Percentiles rank a stretch among this genome's conserved stretches.
Conservation (phyloP, 768 basidiomycete species). For the Boletus rubroflammeus region DNA sequence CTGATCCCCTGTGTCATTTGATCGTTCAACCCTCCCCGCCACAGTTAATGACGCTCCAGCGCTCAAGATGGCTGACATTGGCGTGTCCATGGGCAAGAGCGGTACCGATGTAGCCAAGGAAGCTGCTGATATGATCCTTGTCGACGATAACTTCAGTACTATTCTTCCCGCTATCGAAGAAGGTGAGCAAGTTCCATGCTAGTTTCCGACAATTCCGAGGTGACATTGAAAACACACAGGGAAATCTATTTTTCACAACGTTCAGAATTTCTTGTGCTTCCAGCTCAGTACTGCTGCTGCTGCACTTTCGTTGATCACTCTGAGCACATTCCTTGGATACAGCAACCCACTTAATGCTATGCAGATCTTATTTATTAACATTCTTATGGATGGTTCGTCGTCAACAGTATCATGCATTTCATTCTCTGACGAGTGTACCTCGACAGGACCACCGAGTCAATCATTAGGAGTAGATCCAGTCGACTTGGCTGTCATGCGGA, state of each 20-base stretch:
- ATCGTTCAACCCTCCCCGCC: background rate
- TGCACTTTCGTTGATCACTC: slow-evolving; percentile 89
- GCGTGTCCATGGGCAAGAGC: slow-evolving; percentile 95
- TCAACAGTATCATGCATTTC: background rate
- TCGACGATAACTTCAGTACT: slow-evolving; percentile 95
- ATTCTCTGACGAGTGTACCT: background rate
- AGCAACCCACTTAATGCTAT: slow-evolving; percentile 95
- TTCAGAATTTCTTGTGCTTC: slow-evolving; percentile 97
- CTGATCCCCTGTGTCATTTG: background rate
- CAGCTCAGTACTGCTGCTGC: slow-evolving; percentile 98
- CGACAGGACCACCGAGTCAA: slow-evolving; percentile 85
- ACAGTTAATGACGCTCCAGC: slow-evolving; percentile 95
- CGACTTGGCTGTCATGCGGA: slow-evolving; percentile 87
- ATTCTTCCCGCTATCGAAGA: slow-evolving; percentile 94
- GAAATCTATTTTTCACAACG: slow-evolving; percentile 98
- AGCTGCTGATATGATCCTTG: slow-evolving; percentile 94
- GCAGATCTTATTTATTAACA: slow-evolving; percentile 99
- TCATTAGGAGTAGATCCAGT: slow-evolving; percentile 96
- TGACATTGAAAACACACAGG: slow-evolving; percentile 39
- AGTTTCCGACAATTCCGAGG: background rate
- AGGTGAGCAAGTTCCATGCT: slow-evolving; percentile 42
- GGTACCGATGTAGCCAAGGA: slow-evolving; percentile 99
- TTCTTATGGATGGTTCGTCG: slow-evolving; percentile 88
- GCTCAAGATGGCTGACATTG: slow-evolving; percentile 96
- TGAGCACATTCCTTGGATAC: slow-evolving; percentile 86